Base-by-base conservation (phyloP, 371 early-diverging fungal species). In the Apophysomyces ossiformis region DNA sequence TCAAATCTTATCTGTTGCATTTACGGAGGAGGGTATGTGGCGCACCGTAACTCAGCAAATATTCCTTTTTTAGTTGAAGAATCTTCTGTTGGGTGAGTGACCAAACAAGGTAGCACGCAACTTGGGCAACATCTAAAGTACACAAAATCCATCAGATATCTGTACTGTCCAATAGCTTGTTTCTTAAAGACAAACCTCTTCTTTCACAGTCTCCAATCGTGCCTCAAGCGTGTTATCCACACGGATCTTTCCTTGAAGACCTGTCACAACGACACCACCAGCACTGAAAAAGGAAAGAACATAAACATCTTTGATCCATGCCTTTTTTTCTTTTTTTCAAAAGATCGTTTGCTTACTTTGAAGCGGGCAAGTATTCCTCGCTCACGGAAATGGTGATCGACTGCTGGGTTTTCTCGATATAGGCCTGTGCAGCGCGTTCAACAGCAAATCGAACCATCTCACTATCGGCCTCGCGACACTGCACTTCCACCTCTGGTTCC, bases 181-280 rank as follows among this genome's bases (percentile, higher is more conserved):
- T 21, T 45, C 38, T 13, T 37, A 61, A 26, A 57, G 6, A 61
- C 58, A 36, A 63, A n/a, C 90, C 72, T 84, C 79, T 66, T 94
- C 91, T 61, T 91, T 87, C 57, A 87, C 83, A 68, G 92, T 85
- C 5, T 91, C 92, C 68, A 99, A 82, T 59, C 99, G 91, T 21
- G 91, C 85, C 76, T 93, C 95, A 54, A 96, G 85, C 38, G 98
- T 96, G 80, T 98, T 98, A 74, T 90, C 84, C 63, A 91, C 87
- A 54, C 83, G 83, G 72, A 96, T 95, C 41, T 91, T 87, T 58
- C 94, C 96, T 57, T 89, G 83, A 44, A 87, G 76, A 35, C 90
- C 89, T 44, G 89, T 78, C 37, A 96, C 81, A 59, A 95, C 85
- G 47, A 98, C 92, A 67, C 99, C 99, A 68, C 99, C 99, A 69